Percentiles rank a stretch among this genome's conserved stretches.
Evolutionary conservation across 371 early-diverging fungal genomes (phyloP).

Genomic region (Mucor circinelloides): DNA sequence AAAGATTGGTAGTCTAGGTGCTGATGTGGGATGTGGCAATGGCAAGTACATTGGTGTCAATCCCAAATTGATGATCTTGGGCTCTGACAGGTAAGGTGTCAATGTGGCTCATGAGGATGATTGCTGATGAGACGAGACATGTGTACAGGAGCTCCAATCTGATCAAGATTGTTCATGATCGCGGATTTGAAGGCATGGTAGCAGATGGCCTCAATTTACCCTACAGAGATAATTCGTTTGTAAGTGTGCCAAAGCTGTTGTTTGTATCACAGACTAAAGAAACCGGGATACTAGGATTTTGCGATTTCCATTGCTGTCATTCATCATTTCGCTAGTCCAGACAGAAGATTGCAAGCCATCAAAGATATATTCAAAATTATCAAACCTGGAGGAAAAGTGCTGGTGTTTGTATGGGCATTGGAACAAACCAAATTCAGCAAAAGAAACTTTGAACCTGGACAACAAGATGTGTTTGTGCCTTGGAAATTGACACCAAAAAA

Average conservation of each 20-base stretch:
- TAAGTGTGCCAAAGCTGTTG: conserved; percentile 30
- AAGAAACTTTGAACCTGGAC: conserved; percentile 75
- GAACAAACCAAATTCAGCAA: conserved; percentile 78
- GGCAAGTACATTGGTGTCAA: conserved; percentile 96
- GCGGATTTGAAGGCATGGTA: conserved; percentile 86
- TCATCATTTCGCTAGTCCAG: conserved; percentile 88
- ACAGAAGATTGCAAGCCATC: conserved; percentile 76
- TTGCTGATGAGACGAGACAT: background rate
- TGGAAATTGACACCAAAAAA: conserved; percentile 71
- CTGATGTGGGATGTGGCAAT: conserved; percentile 97
- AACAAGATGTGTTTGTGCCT: conserved; percentile 94
- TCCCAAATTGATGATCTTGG: conserved; percentile 70
- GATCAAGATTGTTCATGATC: conserved; percentile 72
- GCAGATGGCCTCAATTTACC: conserved; percentile 84
- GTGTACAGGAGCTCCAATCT: conserved; percentile 70
- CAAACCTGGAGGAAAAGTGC: conserved; percentile 67
- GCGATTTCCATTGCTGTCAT: conserved; percentile 95
- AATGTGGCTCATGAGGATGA: background rate
- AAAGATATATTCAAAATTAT: conserved; percentile 80
- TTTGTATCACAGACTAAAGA: background rate
- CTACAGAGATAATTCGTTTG: conserved; percentile 72
- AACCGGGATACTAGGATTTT: conserved; percentile 71
- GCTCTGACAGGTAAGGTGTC: conserved; percentile 77
- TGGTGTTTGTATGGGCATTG: conserved; percentile 97
- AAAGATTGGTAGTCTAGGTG: conserved; percentile 77